Conservation (phyloP, 140 eudicot genomes). For the Senecio squalidus region DNA sequence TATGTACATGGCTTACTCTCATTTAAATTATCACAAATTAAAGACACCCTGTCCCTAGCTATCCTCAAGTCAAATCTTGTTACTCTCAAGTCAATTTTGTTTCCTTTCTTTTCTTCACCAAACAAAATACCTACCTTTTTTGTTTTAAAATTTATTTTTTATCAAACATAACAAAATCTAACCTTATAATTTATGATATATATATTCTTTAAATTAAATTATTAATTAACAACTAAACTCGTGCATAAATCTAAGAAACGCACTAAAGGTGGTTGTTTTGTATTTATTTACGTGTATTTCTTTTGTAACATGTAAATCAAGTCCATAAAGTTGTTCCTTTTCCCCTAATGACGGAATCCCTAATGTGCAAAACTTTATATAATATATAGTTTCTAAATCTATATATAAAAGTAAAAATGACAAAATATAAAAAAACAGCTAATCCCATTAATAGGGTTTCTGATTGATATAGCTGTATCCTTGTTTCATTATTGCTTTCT, state of each 20-base stretch:
- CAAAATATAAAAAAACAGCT: constrained; percentile 14
- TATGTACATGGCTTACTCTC: too few species aligned
- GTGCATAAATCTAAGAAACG: too few species aligned
- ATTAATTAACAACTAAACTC: too few species aligned
- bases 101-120: neutral
- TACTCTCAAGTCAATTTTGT: neutral
- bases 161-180: too few species aligned
- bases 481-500: constrained; percentile 20
- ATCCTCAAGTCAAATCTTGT: neutral
- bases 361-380: neutral
- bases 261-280: too few species aligned
- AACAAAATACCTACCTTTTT: neutral
- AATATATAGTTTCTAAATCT: neutral
- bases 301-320: neutral
- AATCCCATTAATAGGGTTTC: constrained; percentile 26
- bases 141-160: neutral
- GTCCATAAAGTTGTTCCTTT: constrained; percentile 2
- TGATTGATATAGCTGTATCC: constrained; percentile 19
- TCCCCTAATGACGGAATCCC: constrained; percentile 9
- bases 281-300: too few species aligned
- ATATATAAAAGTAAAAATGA: neutral
- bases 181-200: too few species aligned
- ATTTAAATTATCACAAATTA: neutral
- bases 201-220: too few species aligned
- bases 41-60: too few species aligned